Conservation (phyloP, 805 yeast species). For the Myxozyma geophila region DNA sequence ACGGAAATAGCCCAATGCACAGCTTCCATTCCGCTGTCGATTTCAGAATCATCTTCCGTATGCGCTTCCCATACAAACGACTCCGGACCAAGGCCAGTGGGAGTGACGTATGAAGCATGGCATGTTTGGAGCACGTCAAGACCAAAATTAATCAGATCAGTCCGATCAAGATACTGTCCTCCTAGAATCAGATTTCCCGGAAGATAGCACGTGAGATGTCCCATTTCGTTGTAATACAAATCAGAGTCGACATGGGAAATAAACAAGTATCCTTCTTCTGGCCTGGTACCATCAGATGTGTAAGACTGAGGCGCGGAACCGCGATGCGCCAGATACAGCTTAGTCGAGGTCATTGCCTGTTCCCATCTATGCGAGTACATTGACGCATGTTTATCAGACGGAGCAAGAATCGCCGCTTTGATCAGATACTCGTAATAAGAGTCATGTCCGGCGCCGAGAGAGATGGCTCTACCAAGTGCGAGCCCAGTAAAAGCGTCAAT, state of each 20-base stretch:
- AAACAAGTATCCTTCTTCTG: slow-evolving; percentile 23
- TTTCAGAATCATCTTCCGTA: neutral
- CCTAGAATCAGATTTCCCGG: slow-evolving; percentile 35
- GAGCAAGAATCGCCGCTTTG: slow-evolving; percentile 35
- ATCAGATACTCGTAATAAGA: slow-evolving; percentile 34
- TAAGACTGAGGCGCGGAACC: slow-evolving; percentile 27
- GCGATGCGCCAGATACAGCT: slow-evolving; percentile 18
- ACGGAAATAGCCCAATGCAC: slow-evolving; percentile 30
- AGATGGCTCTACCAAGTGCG: slow-evolving; percentile 18
- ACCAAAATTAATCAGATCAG: slow-evolving; percentile 26
- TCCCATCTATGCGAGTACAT: slow-evolving; percentile 29
- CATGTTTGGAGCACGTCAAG: slow-evolving; percentile 30
- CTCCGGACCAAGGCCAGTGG: slow-evolving; percentile 36
- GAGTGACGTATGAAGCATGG: slow-evolving; percentile 30
- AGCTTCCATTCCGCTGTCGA: slow-evolving; percentile 3
- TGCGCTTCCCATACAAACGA: slow-evolving; percentile 29
- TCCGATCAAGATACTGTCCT: slow-evolving; percentile 26
- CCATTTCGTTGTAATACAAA: slow-evolving; percentile 34
- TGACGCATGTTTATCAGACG: slow-evolving; percentile 17
- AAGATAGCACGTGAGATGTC: slow-evolving; percentile 33
- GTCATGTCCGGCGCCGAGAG: slow-evolving; percentile 34
- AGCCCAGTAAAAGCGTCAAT: slow-evolving; percentile 28
- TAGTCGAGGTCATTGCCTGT: slow-evolving; percentile 28
- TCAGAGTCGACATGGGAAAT: slow-evolving; percentile 18
- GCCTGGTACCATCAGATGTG: slow-evolving; percentile 22